Base-by-base conservation (phyloP, 768 basidiomycete genomes). In the Leccinum obscurum region DNA sequence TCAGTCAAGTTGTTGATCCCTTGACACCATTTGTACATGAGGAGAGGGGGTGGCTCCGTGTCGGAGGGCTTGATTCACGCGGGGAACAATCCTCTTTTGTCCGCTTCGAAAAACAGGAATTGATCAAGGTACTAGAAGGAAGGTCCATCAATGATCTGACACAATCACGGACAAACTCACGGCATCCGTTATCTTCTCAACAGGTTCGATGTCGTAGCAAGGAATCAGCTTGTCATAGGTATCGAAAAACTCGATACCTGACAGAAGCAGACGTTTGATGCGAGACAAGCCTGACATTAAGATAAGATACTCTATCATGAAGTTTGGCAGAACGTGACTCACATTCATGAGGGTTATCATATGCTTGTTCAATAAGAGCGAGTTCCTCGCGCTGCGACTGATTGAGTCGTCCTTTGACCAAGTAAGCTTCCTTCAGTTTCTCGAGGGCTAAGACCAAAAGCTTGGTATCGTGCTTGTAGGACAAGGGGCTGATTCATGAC, bases 21-120 rank as follows among this genome's bases (percentile, higher is more conserved):
- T 77, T 98, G 96, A 70, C 95, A 96, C 96, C 96, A 98, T 83
- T 98, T 98, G 80, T 98, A 98, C 34, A 98, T 95, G 34, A 98
- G 86, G 15, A 98, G 83, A 3, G 96, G 96, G 0, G 96, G 95
- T 3, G 96, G 96, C 70, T 98, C 96, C 0, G 93, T 95, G 68
- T 98, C 95, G 54, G 93, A 91, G 26, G 97, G 97, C 78, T 98
- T 99, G 74, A 99, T 97, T 96, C 97, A 99, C 1, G 94, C 87
- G 11, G 97, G 97, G 88, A 98, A 98, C 24, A 99, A 77, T 52
- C 94, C 93, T 67, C 97, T 90, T 75, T 98, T 98, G 78, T 99
- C 97, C 22, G 95, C 94, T 73, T 99, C 96, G 70, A 97, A 99
- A 85, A 94, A 97, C 57, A 99, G 76, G 86, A 97, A 98, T 77